phyloP scores from a whole-genome alignment of 202 grass and related monocot species.

The Schoenoplectus tabernaemontani region DNA sequence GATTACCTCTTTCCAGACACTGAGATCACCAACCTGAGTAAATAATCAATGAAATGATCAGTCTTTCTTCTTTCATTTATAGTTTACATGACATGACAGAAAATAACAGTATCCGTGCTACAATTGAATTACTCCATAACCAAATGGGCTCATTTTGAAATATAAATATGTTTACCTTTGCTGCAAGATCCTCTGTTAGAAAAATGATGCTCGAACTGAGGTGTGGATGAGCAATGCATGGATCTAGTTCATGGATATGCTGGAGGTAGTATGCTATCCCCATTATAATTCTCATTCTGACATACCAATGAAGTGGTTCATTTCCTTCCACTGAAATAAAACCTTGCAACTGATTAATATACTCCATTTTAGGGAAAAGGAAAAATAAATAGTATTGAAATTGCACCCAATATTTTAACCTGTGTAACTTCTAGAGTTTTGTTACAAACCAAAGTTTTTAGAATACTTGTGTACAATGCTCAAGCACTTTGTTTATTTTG shows the following conservation, averaged over 20 bases:
- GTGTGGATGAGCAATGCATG: conserved; percentile 50
- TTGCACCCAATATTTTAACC: neutral
- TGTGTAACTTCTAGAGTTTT: neutral
- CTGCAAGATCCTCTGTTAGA: conserved; percentile 80
- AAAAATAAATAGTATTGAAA: neutral
- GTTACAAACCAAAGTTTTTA: neutral
- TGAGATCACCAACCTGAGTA: conserved; percentile 55
- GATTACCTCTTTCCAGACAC: conserved; percentile 75
- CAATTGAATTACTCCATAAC: neutral
- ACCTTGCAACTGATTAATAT: neutral
- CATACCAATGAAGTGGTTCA: conserved; percentile 80
- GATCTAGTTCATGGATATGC: conserved; percentile 83
- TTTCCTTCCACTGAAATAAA: conserved; percentile 71
- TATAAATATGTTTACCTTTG: conserved; percentile 43
- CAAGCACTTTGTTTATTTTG: neutral
- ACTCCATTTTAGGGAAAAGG: neutral
- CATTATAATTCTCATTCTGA: conserved; percentile 95
- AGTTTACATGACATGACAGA: neutral
- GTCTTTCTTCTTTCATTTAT: conserved; percentile 3
- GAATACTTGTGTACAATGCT: neutral
- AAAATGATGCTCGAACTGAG: conserved; percentile 62
- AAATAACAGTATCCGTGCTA: neutral
- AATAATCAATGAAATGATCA: conserved; percentile 16
- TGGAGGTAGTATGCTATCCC: conserved; percentile 84
- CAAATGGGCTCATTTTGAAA: conserved; percentile 8